Percentiles rank a stretch among this genome's conserved stretches.
These are phyloP conservation scores for Monilinia polystroma DNA, from an alignment of 2,329 filamentous ascomycete genomes.

Conservation along the genomic window DNA sequence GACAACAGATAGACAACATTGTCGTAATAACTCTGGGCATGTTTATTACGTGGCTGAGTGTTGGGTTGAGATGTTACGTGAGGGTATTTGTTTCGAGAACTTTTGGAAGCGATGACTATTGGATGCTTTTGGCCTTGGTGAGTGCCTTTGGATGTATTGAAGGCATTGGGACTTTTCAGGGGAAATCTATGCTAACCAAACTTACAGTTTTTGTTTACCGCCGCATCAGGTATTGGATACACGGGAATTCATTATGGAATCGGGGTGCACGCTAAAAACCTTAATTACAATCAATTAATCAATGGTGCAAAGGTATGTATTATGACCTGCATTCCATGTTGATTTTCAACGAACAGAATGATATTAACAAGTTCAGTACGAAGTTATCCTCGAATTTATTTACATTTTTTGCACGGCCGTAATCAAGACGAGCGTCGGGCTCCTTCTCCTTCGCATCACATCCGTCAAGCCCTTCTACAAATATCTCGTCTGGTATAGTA, in stretches of 20 bases:
- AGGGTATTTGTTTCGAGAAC: not conserved
- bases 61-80: conserved; percentile 12
- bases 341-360: not conserved
- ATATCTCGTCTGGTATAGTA: conserved; percentile 10
- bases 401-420: conserved; percentile 4
- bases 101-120: conserved; percentile 20
- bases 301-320: conserved; percentile 11
- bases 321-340: not conserved
- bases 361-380: conserved; percentile 9
- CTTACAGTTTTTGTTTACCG: not conserved
- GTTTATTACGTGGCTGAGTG: conserved; percentile 11
- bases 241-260: not conserved
- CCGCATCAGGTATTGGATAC: not conserved
- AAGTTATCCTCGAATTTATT: not conserved
- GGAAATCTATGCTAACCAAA: not conserved
- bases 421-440: conserved; percentile 18
- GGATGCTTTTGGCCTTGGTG: conserved; percentile 3
- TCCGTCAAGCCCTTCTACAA: conserved; percentile 17
- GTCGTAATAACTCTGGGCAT: not conserved
- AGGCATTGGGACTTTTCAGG: not conserved
- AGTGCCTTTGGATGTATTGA: not conserved
- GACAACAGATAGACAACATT: not conserved
- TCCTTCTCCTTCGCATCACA: conserved; percentile 16
- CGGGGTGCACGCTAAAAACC: not conserved
- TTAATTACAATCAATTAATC: not conserved